Evolutionary conservation across 2,329 filamentous ascomycete species (phyloP), one percentile per base, ranked within the genome.

Genomic region (Metarhizium humberi): DNA sequence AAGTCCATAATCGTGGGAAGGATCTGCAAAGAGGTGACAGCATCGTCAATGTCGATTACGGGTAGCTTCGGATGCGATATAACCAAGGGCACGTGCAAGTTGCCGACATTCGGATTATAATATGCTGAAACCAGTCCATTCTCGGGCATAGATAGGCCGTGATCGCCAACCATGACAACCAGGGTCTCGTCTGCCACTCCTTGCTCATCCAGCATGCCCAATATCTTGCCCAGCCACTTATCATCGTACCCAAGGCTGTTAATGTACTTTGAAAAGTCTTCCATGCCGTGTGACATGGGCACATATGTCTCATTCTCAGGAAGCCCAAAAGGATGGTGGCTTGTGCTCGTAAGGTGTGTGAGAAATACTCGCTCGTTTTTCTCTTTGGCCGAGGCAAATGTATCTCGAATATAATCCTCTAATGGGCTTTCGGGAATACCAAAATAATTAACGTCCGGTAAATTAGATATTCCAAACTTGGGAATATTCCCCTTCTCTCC

Each of bases 1-100:
- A 71, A 60, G 30, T 71, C 69, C 36, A 71, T 63, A 18, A 71
- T 65, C 3, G 69, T 70, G 0, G 69, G 69, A 2, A 71, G 61
- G 7, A 71, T 66, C 29, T 67, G 67, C 43, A 67, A 58, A 11
- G 69, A 67, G 11, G 66, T 67, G 6, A 68, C 65, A 20, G 68
- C 63, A 30, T 66, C 65, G 18, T 66, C 57, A 57, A 69, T 63
- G 25, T 69, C 60, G 1, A 70, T 53, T 14, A 61, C 58, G 2
- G 69, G 69, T 13, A 71, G 60, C 36, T 64, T 60, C 0, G 69
- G 69, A 40, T 71, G 69, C 6, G 66, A 64, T 32, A 71, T 61
- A 7, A 66, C 61, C 11, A 71, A 57, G 6, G 67, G 67, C 2
- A 71, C 65, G 29, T 67, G 67, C 47, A 66, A 62, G 57, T 65